Evolutionary conservation across 257 asterid species (phyloP).

Genomic region (Solanum piurae): DNA sequence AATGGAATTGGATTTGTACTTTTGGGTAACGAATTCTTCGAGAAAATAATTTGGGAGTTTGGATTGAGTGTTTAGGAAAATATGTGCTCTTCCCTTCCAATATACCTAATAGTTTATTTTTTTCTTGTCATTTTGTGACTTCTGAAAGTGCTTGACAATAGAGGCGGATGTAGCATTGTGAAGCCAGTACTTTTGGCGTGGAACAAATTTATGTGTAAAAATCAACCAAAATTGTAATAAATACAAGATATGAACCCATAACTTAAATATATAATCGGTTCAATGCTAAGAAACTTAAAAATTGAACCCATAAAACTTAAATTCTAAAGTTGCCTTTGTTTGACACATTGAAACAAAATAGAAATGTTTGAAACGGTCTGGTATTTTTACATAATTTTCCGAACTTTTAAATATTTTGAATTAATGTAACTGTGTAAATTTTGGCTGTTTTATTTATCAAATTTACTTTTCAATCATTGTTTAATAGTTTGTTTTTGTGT

Average conservation of each 20-base stretch:
- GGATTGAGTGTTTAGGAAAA: background rate
- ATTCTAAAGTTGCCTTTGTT: background rate
- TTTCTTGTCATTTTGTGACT: too few species aligned
- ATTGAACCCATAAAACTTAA: background rate
- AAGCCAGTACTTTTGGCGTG: background rate
- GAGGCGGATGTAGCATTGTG: background rate
- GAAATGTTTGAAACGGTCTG: background rate
- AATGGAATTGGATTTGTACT: background rate
- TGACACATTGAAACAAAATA: background rate
- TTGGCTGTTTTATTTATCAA: background rate
- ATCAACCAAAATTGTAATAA: background rate
- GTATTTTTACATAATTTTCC: background rate
- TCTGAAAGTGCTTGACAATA: background rate
- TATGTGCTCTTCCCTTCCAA: background rate
- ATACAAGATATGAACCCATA: background rate
- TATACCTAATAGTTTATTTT: background rate
- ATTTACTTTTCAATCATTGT: background rate
- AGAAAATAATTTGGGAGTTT: background rate
- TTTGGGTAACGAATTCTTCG: background rate
- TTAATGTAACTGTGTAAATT: background rate
- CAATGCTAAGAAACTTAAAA: background rate
- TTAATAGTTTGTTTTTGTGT: background rate
- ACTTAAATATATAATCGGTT: background rate
- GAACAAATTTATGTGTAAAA: background rate
- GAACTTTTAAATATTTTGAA: background rate